These are phyloP conservation scores for Scutellaria barbata DNA, from an alignment of 257 asterid species.

Conservation along the genomic window DNA sequence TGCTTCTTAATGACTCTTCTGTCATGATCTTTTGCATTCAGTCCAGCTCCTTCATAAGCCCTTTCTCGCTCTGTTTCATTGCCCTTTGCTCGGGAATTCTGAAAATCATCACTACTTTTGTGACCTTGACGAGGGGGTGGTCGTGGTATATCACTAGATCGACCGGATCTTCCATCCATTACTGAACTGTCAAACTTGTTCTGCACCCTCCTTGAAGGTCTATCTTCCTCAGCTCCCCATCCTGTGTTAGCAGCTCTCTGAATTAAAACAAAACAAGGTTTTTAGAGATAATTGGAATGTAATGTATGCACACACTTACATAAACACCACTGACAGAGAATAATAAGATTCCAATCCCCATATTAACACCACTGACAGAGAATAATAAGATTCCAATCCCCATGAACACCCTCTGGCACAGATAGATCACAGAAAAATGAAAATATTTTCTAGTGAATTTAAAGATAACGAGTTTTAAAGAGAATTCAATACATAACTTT, in stretches of 20 bases:
- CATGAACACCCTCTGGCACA: not conserved
- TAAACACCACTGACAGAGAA: not conserved
- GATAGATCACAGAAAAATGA: not conserved
- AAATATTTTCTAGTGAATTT: not conserved
- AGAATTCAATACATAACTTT: not conserved
- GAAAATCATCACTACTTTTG: constrained; percentile 38
- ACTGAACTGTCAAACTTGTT: constrained; percentile 55
- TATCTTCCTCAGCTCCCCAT: constrained; percentile 90
- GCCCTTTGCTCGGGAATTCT: constrained; percentile 37
- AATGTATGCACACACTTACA: not conserved
- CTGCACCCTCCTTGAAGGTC: constrained; percentile 57
- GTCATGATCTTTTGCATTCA: constrained; percentile 37
- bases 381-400: constrained; percentile 1
- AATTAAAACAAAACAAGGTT: constrained; percentile 1
- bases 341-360: constrained; percentile 8
- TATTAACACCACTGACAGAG: not conserved
- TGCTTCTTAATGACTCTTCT: too few species aligned
- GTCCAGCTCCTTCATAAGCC: constrained; percentile 31
- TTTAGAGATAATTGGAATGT: constrained; percentile 5
- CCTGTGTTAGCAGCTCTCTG: constrained; percentile 99
- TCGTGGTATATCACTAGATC: constrained; percentile 37
- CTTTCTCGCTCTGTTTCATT: constrained; percentile 29
- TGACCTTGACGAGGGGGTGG: constrained; percentile 39
- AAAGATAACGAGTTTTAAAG: not conserved
- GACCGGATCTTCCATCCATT: constrained; percentile 44